phyloP scores from a whole-genome alignment of 1,284 basidiomycete genomes.

The Apiotrichum mycotoxinovorans region DNA sequence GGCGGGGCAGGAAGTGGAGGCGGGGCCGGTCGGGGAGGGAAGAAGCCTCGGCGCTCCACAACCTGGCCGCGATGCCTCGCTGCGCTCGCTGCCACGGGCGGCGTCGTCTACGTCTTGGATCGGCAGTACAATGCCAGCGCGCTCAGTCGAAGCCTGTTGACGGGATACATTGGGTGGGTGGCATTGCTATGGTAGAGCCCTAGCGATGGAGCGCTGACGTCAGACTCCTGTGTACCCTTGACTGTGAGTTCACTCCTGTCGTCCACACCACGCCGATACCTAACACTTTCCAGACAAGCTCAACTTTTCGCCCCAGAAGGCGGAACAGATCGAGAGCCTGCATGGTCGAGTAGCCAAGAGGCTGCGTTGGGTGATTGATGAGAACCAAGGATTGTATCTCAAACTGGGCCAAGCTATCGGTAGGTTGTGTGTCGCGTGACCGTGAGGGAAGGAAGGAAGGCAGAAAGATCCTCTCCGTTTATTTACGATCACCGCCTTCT shows the following conservation, averaged over 20 bases:
- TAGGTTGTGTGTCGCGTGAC: constrained; percentile 11
- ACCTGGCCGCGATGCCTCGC: not conserved
- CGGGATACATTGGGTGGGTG: constrained; percentile 59
- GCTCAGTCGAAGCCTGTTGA: constrained; percentile 61
- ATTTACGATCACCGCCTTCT: constrained; percentile 1
- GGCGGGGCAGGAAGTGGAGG: not conserved
- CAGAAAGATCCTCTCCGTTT: not conserved
- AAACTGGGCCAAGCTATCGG: constrained; percentile 66
- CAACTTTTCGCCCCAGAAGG: constrained; percentile 67
- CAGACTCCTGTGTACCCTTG: constrained; percentile 45
- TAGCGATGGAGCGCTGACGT: constrained; percentile 12
- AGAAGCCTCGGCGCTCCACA: not conserved
- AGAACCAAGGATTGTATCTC: constrained; percentile 82
- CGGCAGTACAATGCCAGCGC: constrained; percentile 65
- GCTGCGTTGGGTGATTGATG: constrained; percentile 67
- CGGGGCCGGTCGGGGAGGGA: not conserved
- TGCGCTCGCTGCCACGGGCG: constrained; percentile 41
- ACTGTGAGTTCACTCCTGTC: constrained; percentile 32
- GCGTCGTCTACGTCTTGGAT: constrained; percentile 58
- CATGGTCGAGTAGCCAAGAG: constrained; percentile 78
- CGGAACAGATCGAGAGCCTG: constrained; percentile 65
- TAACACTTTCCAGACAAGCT: constrained; percentile 58
- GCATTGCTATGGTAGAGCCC: too few relatives aligned
- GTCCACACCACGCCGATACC: not conserved
- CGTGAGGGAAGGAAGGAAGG: not conserved